phyloP scores from a whole-genome alignment of 257 asterid genomes.

The Eucommia ulmoides region DNA sequence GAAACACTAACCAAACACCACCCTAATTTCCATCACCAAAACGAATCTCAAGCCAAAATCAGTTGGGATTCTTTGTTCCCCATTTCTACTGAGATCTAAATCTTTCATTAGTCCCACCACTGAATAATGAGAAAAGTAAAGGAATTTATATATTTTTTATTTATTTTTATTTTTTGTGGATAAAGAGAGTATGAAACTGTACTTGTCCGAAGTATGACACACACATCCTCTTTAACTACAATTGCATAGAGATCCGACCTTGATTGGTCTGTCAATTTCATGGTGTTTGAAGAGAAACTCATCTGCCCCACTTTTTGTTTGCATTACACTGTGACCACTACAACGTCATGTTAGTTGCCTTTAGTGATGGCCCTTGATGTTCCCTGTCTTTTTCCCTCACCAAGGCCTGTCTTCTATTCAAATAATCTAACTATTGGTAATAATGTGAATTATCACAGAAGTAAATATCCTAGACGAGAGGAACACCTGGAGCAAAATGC shows the following conservation, averaged over 20 bases:
- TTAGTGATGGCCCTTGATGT: slow-evolving; percentile 17
- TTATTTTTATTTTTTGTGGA: slow-evolving; percentile 17
- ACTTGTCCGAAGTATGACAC: neutral
- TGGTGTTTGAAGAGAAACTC: slow-evolving; percentile 11
- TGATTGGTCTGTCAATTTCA: slow-evolving; percentile 17
- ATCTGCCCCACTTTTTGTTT: slow-evolving; percentile 24
- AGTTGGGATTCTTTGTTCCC: slow-evolving; percentile 31
- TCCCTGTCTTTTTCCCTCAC: slow-evolving; percentile 13
- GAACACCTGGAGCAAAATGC: no score
- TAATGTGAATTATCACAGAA: no score
- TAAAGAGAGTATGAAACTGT: slow-evolving; percentile 2
- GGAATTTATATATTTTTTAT: neutral
- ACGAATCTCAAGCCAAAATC: slow-evolving; percentile 22
- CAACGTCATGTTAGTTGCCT: slow-evolving; percentile 34
- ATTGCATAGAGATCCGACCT: slow-evolving; percentile 9
- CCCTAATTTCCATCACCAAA: no score
- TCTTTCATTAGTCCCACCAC: slow-evolving; percentile 21
- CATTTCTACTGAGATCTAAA: slow-evolving; percentile 11
- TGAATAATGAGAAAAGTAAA: slow-evolving; percentile 13
- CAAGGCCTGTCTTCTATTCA: slow-evolving; percentile 10
- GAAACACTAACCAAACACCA: no score
- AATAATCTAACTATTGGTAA: no score
- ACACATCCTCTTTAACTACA: neutral
- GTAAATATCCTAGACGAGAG: no score
- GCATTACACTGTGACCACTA: slow-evolving; percentile 19